Conservation (phyloP, 164 flowering plant genomes). For the Chimonanthus salicifolius region DNA sequence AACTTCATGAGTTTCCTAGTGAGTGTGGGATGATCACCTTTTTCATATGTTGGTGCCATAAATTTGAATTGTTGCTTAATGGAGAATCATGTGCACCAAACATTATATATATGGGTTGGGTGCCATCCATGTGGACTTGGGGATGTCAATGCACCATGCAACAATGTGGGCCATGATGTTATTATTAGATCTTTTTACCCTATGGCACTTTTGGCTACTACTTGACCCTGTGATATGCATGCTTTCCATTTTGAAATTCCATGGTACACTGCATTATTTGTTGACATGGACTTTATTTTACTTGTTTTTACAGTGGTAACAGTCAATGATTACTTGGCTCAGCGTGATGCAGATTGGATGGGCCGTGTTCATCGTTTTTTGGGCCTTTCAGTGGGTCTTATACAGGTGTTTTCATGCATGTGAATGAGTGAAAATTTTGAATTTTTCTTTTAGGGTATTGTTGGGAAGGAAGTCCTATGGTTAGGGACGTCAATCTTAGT, state of each 20-base stretch:
- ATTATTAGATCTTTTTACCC: too few species aligned
- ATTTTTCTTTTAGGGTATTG: background rate
- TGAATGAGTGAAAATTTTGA: background rate
- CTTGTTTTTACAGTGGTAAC: slow-evolving; percentile 67
- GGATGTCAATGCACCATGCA: background rate
- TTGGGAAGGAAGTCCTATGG: background rate
- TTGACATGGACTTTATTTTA: background rate
- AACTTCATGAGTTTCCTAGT: too few species aligned
- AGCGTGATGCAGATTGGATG: slow-evolving; percentile 99
- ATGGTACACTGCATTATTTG: background rate
- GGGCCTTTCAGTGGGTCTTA: slow-evolving; percentile 97
- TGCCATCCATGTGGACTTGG: background rate
- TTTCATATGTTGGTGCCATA: too few species aligned
- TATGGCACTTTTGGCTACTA: too few species aligned
- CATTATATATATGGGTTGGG: background rate
- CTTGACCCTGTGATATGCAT: background rate
- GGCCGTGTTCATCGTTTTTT: slow-evolving; percentile 94
- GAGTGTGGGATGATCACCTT: too few species aligned
- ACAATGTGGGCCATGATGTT: background rate
- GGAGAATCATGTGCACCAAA: too few species aligned
- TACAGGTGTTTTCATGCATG: slow-evolving; percentile 52
- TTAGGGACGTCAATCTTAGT: background rate
- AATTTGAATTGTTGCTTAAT: too few species aligned
- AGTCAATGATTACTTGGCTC: slow-evolving; percentile 97
- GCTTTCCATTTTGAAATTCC: background rate